Base-by-base conservation (phyloP, 345 rosid species). In the Schrenkiella parvula region DNA sequence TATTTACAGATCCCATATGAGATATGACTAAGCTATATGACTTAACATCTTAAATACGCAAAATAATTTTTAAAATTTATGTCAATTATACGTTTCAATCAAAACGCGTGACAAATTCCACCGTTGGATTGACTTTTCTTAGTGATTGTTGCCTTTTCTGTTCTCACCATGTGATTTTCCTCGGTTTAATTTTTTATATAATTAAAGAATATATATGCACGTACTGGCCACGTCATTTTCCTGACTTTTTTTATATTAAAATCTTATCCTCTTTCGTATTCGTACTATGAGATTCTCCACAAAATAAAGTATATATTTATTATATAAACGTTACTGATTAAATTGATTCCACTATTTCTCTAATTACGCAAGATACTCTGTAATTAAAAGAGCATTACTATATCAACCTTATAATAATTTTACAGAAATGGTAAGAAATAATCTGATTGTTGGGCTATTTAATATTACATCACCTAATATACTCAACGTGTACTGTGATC, bases 191-290 rank as follows among this genome's bases (percentile, higher is more conserved):
- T 4, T 41, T 60, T 41, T 28, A 10, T 19, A 39, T 22, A 39
- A 29, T 50, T 23, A 75, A 23, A 74, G 35, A 66, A 61, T 52
- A 68, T 60, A 42, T 42, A 68, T 68, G 79, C 73, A 67, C 68
- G 73, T 75, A 68, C 64, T 68, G 58, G 69, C 79, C 79, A 75
- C 79, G 79, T 75, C 79, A 75, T 52, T 51, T 68, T 75, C 64
- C 1, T 52, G 64, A 75, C 69, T 68, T 60, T 67, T 14, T 8
- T 64, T 43, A 19, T 65, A 19, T 65, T 56, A 2, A 15, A 50
- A 68, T 34, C 79, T 75, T 68, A 52, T 75, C 74, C 58, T 41
- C 38, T 43, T 54, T 56, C 62, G 42, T 34, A 55, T 55, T 73
- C 15, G 66, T 65, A 66, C 60, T 4, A 66, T 38, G 19, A 13